Evolutionary conservation across 176 grass and related monocot species (phyloP).

Genomic region (Panicum miliaceum): DNA sequence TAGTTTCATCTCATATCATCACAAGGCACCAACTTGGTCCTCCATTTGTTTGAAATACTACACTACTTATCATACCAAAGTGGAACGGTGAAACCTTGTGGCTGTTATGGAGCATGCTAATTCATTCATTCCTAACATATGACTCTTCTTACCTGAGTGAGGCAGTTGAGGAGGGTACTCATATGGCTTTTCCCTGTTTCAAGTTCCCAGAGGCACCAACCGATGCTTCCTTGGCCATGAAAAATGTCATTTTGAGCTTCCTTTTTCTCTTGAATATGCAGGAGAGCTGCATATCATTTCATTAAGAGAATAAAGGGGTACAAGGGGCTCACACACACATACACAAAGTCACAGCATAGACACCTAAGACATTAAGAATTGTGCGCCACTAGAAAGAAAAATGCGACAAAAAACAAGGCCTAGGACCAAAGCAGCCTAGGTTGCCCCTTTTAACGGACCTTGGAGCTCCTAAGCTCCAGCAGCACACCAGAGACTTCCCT

Average conservation of each 20-base stretch:
- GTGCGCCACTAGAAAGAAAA: not conserved
- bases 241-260: not conserved
- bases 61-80: not conserved
- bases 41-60: not conserved
- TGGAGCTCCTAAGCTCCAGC: not conserved
- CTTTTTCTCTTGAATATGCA: not conserved
- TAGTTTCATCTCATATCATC: constrained; percentile 1
- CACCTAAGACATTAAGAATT: not conserved
- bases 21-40: constrained; percentile 27
- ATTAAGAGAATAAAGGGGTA: not conserved
- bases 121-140: not conserved
- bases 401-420: not conserved
- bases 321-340: not conserved
- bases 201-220: not conserved
- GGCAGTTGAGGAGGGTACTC: not conserved
- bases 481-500: not conserved
- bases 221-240: not conserved
- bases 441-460: not conserved
- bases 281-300: not conserved
- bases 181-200: not conserved
- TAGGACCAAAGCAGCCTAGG: not conserved
- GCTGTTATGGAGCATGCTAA: constrained; percentile 28
- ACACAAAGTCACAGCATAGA: not conserved
- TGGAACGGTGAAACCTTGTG: not conserved
- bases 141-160: not conserved